These are phyloP conservation scores for Graphiopsis chlorocephala DNA, from an alignment of 2,329 filamentous ascomycete species.

Conservation along the genomic window DNA sequence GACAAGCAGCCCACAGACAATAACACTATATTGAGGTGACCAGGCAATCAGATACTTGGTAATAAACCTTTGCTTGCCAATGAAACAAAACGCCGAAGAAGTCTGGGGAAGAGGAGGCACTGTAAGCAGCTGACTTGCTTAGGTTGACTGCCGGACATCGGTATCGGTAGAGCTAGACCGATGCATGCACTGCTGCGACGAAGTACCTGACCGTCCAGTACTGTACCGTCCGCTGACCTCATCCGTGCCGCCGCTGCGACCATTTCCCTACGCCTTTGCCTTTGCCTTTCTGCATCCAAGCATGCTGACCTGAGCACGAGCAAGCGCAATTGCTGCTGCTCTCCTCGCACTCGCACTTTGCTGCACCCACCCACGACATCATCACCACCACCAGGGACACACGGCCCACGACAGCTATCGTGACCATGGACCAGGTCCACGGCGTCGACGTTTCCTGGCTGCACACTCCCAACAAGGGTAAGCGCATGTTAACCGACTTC, in stretches of 20 bases:
- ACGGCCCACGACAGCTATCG: background rate
- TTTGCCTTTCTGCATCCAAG: background rate
- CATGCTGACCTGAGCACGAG: background rate
- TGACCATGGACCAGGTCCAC: slow-evolving; percentile 72
- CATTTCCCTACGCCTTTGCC: background rate
- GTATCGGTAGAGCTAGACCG: background rate
- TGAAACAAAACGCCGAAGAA: background rate
- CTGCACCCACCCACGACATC: background rate
- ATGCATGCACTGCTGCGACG: background rate
- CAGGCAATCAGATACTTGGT: background rate
- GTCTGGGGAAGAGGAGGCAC: background rate
- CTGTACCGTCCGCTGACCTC: background rate
- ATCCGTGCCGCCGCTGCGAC: background rate
- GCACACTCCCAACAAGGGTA: slow-evolving; percentile 79
- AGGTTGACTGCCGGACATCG: background rate
- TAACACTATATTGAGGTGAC: background rate
- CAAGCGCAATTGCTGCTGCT: slow-evolving; percentile 1
- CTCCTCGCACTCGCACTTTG: background rate
- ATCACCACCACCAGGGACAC: background rate
- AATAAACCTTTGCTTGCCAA: background rate
- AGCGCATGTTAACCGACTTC: background rate
- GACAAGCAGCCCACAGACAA: background rate
- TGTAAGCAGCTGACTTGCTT: background rate
- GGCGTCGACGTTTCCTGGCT: slow-evolving; percentile 89
- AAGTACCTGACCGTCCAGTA: background rate